phyloP scores from a whole-genome alignment of 805 yeast genomes.

The Saccharomycopsis microspora region DNA sequence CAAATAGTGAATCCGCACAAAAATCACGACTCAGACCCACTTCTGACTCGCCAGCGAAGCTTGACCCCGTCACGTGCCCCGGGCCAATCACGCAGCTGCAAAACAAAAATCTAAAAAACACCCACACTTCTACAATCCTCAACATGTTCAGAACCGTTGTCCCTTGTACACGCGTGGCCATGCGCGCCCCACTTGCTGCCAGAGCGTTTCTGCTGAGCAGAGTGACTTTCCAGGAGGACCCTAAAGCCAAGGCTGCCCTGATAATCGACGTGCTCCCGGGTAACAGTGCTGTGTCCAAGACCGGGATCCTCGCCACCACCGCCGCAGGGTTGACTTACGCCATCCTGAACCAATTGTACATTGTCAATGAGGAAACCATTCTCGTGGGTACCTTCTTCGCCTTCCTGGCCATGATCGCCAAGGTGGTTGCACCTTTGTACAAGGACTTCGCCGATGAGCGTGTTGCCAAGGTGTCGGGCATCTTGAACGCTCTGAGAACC shows the following conservation, averaged over 20 bases:
- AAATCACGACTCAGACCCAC: too few species aligned
- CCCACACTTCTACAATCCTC: too few species aligned
- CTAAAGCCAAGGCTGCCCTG: conserved; percentile 83
- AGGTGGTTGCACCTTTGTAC: conserved; percentile 88
- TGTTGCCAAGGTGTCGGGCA: conserved; percentile 66
- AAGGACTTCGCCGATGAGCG: conserved; percentile 88
- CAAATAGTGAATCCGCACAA: too few species aligned
- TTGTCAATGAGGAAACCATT: conserved; percentile 89
- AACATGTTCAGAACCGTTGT: conserved; percentile 5
- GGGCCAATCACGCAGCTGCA: too few species aligned
- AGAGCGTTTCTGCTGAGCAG: conserved; percentile 12
- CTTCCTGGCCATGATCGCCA: conserved; percentile 65
- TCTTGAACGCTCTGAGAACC: conserved; percentile 78
- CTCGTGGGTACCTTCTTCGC: conserved; percentile 72
- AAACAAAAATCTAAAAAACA: too few species aligned
- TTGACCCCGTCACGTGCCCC: too few species aligned
- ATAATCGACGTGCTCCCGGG: conserved; percentile 92
- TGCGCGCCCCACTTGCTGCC: conserved; percentile 11
- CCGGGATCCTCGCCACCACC: conserved; percentile 89
- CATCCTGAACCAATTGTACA: conserved; percentile 84
- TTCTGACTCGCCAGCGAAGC: too few species aligned
- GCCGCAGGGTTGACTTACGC: conserved; percentile 93
- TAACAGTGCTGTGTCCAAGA: conserved; percentile 74
- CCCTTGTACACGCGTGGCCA: conserved; percentile 4
- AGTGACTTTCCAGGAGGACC: conserved; percentile 34